Conservation (phyloP, 1,284 basidiomycete genomes). For the Sporisorium scitamineum region DNA sequence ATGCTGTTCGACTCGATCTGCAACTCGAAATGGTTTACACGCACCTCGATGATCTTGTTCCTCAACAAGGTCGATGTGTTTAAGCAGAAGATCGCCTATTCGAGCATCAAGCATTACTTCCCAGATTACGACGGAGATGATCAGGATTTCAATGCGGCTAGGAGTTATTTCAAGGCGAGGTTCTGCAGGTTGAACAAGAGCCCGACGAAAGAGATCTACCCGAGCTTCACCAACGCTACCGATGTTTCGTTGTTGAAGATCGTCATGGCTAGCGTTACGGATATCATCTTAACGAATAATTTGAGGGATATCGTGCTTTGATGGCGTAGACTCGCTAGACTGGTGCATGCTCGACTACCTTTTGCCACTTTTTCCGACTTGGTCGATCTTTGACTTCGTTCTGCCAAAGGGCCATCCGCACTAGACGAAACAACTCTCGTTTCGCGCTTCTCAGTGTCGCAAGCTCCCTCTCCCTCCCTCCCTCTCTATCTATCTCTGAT, state of each 20-base stretch:
- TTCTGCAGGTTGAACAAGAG: conserved; percentile 86
- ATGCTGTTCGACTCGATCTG: conserved; percentile 96
- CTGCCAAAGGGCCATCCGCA: neutral
- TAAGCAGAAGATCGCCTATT: conserved; percentile 81
- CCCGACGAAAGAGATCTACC: conserved; percentile 88
- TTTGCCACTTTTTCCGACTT: no score
- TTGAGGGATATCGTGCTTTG: conserved; percentile 45
- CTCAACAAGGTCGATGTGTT: conserved; percentile 78
- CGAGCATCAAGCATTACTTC: conserved; percentile 83
- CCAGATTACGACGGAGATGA: conserved; percentile 68
- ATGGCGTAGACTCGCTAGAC: neutral
- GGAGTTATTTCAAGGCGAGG: conserved; percentile 88
- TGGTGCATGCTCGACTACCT: no score
- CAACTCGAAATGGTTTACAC: conserved; percentile 93
- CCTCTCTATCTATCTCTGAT: no score
- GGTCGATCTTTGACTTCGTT: no score
- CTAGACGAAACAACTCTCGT: neutral
- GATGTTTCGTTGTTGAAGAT: conserved; percentile 90
- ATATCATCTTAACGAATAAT: conserved; percentile 61
- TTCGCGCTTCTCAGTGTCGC: neutral
- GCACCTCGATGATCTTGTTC: conserved; percentile 88
- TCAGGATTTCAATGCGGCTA: conserved; percentile 78
- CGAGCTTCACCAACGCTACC: conserved; percentile 89
- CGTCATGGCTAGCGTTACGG: conserved; percentile 77
- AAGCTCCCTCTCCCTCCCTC: no score